Base-by-base conservation (phyloP, 2,329 filamentous ascomycete genomes). In the Aureobasidium sp. region DNA sequence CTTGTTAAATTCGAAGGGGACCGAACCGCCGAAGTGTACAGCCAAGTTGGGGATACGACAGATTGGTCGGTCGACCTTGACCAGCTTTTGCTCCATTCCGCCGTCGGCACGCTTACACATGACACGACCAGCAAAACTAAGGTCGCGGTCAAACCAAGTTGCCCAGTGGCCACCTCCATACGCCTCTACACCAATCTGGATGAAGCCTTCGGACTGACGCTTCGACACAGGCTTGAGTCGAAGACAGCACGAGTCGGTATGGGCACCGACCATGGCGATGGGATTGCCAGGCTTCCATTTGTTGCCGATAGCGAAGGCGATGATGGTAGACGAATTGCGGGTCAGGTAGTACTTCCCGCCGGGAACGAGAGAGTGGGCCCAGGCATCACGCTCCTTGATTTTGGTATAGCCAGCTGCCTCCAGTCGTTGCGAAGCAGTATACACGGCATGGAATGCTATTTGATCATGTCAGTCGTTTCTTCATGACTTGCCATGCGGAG, bases 141-240 rank as follows among this genome's bases (percentile, higher is more conserved):
- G 79, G 73, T 99, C 94, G 55, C 94, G 87, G 74, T 99, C 94
- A 72, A 99, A 99, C 94, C 85, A 99, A 50, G 90, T 96, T 76
- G 97, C 92, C 93, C 93, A 97, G 70, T 97, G 87, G 61, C 94
- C 94, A 64, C 94, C 94, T 59, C 94, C 94, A 71, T 99, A 99
- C 1, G 91, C 93, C 80, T 99, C 94, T 57, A 97, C 93, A 59
- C 92, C 94, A 62, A 99, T 87, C 76, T 99, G 94, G 65, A 97
- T 77, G 75, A 94, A 99, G 13, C 93, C 93, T 66, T 89, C 88
- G 61, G 84, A 86, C 70, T 84, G 83, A 78, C 93, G 94, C 77
- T 93, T 96, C 71, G 90, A 96, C 45, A 96, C 87, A 13, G 94
- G 94, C 80, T 99, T 99, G 73, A 99, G 81, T 63, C 93, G 87